A percentile compares a stretch with the other conserved stretches of the same genome.
Evolutionary conservation across 768 basidiomycete genomes (phyloP).

Genomic region (Pisolithus tinctorius): DNA sequence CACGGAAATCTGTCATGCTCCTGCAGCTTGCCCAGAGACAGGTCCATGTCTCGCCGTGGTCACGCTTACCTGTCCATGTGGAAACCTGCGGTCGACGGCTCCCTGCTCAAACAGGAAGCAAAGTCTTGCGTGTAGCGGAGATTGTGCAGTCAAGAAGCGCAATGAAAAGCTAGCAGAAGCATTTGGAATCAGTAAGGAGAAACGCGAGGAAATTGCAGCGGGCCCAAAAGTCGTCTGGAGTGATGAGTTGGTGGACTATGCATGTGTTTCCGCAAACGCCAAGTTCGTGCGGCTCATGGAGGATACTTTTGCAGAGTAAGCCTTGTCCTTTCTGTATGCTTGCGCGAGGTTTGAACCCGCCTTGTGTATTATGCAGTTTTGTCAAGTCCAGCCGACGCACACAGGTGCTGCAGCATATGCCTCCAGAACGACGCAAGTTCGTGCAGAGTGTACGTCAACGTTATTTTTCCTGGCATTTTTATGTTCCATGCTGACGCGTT

Average conservation of each 20-base stretch:
- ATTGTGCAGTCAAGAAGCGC: constrained; percentile 79
- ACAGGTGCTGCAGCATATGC: constrained; percentile 78
- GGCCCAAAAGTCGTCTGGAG: constrained; percentile 43
- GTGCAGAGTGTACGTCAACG: constrained; percentile 56
- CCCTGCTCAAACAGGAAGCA: constrained; percentile 52
- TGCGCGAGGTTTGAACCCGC: constrained; percentile 4
- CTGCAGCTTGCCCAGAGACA: constrained; percentile 73
- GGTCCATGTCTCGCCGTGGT: constrained; percentile 68
- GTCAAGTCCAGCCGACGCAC: constrained; percentile 54
- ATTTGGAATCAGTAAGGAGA: constrained; percentile 68
- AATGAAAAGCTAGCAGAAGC: constrained; percentile 89
- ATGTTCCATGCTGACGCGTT: not conserved
- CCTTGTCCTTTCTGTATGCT: constrained; percentile 19
- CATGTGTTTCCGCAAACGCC: constrained; percentile 38
- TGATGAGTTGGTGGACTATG: constrained; percentile 58
- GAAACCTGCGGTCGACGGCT: constrained; percentile 66
- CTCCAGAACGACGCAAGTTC: constrained; percentile 72
- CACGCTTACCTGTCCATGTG: constrained; percentile 74
- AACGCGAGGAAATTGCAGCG: constrained; percentile 25
- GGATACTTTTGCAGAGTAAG: constrained; percentile 74
- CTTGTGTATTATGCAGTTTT: constrained; percentile 40
- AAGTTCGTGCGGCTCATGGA: constrained; percentile 74
- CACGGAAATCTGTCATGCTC: constrained; percentile 79
- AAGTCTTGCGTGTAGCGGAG: constrained; percentile 67
- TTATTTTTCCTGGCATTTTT: not conserved